Evolutionary conservation across 352 stramenopile species (phyloP), one percentile per base, ranked within the genome.

Genomic region (Phytophthora quininea): DNA sequence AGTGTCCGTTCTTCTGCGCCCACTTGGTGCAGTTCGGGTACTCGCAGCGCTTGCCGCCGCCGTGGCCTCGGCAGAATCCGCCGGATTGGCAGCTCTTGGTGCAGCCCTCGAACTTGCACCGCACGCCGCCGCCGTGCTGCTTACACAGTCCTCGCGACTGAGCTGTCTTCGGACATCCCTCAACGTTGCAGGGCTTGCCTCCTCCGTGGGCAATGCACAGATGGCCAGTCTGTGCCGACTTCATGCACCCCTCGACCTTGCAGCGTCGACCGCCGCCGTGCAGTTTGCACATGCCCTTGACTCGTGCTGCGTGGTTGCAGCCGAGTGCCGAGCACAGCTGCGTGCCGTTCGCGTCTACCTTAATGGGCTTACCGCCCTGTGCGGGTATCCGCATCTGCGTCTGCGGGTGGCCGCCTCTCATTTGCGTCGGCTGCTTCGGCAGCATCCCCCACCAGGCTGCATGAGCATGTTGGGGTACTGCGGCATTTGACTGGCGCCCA

Each of bases 181-280:
- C 86, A 2, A 95, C 83, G 47, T 89, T 91, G 74, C 88, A 96
- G 8, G 83, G 86, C 62, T 94, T 94, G 54, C 88, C 88, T 15
- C 88, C 88, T 58, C 88, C 88, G 63, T 96, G 88, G 4, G 85
- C 84, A 60, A 95, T 96, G 57, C 88, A 96, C 46, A 96, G 61
- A 52, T 93, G 85, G 24, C 88, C 88, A 14, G 85, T 95, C 63
- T 96, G 88, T 29, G 86, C 85, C 62, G 83, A 93, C 70, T 94
- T 94, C 88, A 93, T 96, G 66, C 88, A 96, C 29, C 88, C 88
- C 45, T 96, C 88, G 32, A 94, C 86, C 64, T 94, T 96, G 80
- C 88, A 96, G 12, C 88, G 79, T 19, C 86, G 76, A 0, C 88
- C 88, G 15, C 88, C 88, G 15, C 88, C 88, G 53, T 96, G 88